Evolutionary conservation across 345 rosid species (phyloP), one percentile per base, ranked within the genome.

Genomic region (Ceriops decandra): DNA sequence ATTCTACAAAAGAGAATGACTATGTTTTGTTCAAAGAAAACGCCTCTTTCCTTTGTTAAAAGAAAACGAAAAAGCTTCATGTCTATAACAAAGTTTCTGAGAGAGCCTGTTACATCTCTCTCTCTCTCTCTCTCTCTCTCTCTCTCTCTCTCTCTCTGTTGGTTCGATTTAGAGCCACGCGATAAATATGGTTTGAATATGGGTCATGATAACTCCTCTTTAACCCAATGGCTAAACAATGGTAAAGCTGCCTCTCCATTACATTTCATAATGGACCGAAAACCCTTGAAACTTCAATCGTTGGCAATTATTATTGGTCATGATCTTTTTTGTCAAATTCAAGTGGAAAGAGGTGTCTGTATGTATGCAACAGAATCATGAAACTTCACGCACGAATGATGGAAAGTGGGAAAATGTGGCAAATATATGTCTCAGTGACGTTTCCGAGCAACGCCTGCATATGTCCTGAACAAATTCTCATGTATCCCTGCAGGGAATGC

Each of bases 351-450:
- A 20, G 49, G 49, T 42, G 2, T 0, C 49, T 22, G 63, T 24
- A n/a, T 28, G 57, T 47, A 68, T 53, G 68, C 57, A 66, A 62
- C 79, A 68, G 62, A 60, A 76, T 82, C 68, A 78, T 76, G 68
- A 76, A 67, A 67, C 27, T 66, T 63, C 54, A 33, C 20, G 67
- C 13, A 24, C 73, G 36, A 10, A 22, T 69, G 75, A 66, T 68
- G 60, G 36, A 70, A 47, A 62, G 68, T 74, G 67, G 31, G 54
- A 42, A 63, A 72, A 64, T 72, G 72, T 24, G 74, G 60, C 67
- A 36, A 42, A 2, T 42, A 13, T 42, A 42, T 42, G 17, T 42
- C 19, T 13, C 36, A 7, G 13, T 42, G 17, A 15, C 49, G 15
- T 15, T 32, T 63, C 24, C 24, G 13, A 32, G 62, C 9, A n/a